Conservation (phyloP, 2,329 filamentous ascomycete species). For the Gremmenia infestans region DNA sequence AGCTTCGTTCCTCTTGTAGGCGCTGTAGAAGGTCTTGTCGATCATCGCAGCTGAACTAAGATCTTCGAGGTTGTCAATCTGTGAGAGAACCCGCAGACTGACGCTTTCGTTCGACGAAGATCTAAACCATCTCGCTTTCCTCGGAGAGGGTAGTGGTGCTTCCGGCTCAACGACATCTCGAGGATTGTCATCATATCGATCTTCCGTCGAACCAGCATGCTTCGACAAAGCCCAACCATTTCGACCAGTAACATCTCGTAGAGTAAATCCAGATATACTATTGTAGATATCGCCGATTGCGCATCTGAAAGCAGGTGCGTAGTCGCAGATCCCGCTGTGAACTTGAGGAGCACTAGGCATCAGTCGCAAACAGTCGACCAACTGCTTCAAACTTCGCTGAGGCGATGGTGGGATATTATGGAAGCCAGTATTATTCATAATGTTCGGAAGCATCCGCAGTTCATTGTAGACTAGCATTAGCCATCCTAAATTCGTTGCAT, state of each 20-base stretch:
- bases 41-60: conserved; percentile 40
- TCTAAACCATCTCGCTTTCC: conserved; percentile 3
- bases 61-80: conserved; percentile 38
- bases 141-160: conserved; percentile 7
- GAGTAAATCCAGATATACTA: conserved; percentile 44
- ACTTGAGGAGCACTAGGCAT: conserved; percentile 42
- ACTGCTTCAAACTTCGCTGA: conserved; percentile 40
- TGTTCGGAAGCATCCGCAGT: conserved; percentile 39
- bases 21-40: conserved; percentile 40
- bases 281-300: conserved; percentile 48
- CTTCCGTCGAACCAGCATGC: conserved; percentile 22
- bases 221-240: conserved; percentile 46
- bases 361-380: conserved; percentile 40
- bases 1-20: conserved; percentile 42
- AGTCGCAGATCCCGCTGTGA: conserved; percentile 44
- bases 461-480: conserved; percentile 48
- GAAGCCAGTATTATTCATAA: conserved; percentile 31
- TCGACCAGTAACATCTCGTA: conserved; percentile 44
- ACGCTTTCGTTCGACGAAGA: conserved; percentile 27
- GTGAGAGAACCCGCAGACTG: conserved; percentile 37
- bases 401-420: conserved; percentile 24
- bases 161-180: conserved; percentile 15
- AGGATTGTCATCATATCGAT: conserved; percentile 7
- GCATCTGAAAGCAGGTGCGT: conserved; percentile 41
- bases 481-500: conserved; percentile 50